phyloP scores from a whole-genome alignment of 257 asterid species.

The Lavandula angustifolia region DNA sequence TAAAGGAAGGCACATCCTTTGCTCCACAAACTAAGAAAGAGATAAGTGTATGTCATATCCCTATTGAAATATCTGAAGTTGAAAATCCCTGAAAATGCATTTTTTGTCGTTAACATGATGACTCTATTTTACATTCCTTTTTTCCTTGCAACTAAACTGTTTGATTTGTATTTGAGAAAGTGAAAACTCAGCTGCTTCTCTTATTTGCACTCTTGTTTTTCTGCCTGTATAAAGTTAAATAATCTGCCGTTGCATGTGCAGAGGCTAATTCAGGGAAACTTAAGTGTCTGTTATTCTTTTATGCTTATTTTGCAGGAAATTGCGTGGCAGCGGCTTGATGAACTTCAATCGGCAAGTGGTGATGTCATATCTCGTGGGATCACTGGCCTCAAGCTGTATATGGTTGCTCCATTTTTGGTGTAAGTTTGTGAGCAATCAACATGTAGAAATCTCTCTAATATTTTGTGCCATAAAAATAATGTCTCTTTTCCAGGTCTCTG shows the following conservation, averaged over 20 bases:
- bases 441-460: constrained; percentile 9
- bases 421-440: constrained; percentile 40
- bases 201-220: constrained; percentile 2
- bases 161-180: not conserved
- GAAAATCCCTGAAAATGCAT: constrained; percentile 8
- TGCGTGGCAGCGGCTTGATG: constrained; percentile 91
- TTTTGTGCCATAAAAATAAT: not conserved
- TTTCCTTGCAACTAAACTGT: not conserved
- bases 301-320: constrained; percentile 57
- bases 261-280: constrained; percentile 2
- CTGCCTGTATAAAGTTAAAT: not conserved
- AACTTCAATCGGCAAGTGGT: constrained; percentile 62
- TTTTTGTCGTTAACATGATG: not conserved
- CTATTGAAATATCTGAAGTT: constrained; percentile 3
- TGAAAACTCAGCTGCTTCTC: constrained; percentile 2
- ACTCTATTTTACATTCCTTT: not conserved
- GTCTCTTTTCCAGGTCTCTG: constrained; percentile 57
- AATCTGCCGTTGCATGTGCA: constrained; percentile 4
- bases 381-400: constrained; percentile 81
- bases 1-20: constrained; percentile 73
- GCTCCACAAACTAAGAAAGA: constrained; percentile 91
- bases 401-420: constrained; percentile 87
- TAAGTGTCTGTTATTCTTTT: not conserved
- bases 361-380: constrained; percentile 84
- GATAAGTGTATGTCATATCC: constrained; percentile 67